Conservation (phyloP, 495 filamentous ascomycete species). For the Penicillium verhagenii region DNA sequence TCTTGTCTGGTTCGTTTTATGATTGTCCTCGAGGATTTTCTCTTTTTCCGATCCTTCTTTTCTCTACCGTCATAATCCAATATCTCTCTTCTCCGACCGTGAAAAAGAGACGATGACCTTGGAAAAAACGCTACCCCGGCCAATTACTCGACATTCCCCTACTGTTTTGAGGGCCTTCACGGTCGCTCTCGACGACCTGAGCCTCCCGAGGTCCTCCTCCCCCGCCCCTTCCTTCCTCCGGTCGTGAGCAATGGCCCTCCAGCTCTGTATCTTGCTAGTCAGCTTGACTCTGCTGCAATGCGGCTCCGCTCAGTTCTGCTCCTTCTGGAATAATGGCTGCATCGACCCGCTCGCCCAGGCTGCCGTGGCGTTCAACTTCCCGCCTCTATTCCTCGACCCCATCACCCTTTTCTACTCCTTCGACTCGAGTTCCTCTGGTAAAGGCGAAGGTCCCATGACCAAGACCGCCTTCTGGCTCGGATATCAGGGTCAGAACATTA, state of each 20-base stretch:
- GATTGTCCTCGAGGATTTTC: too few relatives aligned
- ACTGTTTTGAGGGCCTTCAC: conserved; percentile 20
- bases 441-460: conserved; percentile 38
- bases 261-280: conserved; percentile 20
- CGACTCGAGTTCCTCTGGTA: conserved; percentile 35
- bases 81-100: not conserved
- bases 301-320: conserved; percentile 35
- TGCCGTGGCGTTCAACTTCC: conserved; percentile 35
- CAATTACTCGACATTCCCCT: not conserved
- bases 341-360: conserved; percentile 46
- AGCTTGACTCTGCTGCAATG: conserved; percentile 20
- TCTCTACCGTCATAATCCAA: not conserved
- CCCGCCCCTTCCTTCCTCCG: conserved; percentile 1
- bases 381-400: conserved; percentile 38
- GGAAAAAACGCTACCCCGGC: not conserved
- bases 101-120: not conserved
- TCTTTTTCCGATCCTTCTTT: not conserved
- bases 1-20: too few relatives aligned
- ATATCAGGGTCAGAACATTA: conserved; percentile 33
- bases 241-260: conserved; percentile 22
- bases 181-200: not conserved
- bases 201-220: too few relatives aligned
- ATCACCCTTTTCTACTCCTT: conserved; percentile 42
- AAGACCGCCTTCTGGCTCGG: conserved; percentile 44
- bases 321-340: conserved; percentile 40